Conservation (phyloP, 139 green algal genomes). For the Coccomyxa sp. region DNA sequence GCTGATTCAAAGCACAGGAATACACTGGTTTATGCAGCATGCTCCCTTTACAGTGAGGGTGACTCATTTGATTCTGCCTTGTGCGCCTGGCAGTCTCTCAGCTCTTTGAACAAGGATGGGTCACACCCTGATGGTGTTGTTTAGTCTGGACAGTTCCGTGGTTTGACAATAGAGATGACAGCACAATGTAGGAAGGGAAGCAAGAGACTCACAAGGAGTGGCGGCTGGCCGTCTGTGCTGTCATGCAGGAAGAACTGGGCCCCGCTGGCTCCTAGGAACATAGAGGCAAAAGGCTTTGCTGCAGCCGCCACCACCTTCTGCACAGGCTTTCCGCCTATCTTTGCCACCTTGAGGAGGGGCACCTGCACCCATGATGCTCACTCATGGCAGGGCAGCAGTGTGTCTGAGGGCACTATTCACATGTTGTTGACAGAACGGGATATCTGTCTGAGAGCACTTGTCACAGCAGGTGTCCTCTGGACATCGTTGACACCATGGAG, state of each 20-base stretch:
- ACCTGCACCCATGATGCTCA: too few relatives aligned
- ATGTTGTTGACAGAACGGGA: background rate
- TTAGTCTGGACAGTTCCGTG: background rate
- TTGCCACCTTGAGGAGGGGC: too few relatives aligned
- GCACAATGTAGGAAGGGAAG: background rate
- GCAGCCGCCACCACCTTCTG: slow-evolving; percentile 18
- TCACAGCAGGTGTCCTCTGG: too few relatives aligned
- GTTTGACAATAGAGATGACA: too few relatives aligned
- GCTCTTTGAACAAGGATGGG: too few relatives aligned
- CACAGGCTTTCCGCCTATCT: slow-evolving; percentile 21
- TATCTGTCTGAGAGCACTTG: background rate
- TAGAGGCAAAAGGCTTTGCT: slow-evolving; percentile 14
- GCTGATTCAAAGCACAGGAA: too few relatives aligned
- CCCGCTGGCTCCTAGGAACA: slow-evolving; percentile 20
- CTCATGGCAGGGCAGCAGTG: background rate
- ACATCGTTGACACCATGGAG: too few relatives aligned
- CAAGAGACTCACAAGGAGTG: slow-evolving; percentile 13
- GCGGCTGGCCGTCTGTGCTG: slow-evolving; percentile 2
- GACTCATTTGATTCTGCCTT: too few relatives aligned
- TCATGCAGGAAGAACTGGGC: slow-evolving; percentile 51
- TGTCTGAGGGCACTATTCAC: too few relatives aligned
- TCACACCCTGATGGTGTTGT: background rate
- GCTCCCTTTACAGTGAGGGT: too few relatives aligned
- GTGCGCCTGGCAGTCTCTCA: too few relatives aligned
- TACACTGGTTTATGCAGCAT: too few relatives aligned